Percentiles rank a stretch among this genome's conserved stretches.
Conservation (phyloP, 441 rosid genomes). For the Rhodomyrtus psidioides region DNA sequence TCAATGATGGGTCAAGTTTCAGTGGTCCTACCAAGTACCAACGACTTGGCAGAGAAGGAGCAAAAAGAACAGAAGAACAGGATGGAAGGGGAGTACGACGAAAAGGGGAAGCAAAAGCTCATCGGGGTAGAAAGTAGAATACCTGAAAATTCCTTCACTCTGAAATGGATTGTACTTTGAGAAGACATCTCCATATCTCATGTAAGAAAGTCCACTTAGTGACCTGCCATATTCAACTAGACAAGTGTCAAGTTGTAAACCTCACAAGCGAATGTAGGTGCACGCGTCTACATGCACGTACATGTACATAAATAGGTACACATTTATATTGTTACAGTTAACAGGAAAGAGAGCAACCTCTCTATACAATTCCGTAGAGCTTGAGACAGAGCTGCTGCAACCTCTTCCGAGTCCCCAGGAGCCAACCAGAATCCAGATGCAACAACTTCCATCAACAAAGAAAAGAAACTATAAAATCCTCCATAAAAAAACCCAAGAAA, state of each 20-base stretch:
- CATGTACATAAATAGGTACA: background rate
- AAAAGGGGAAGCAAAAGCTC: background rate
- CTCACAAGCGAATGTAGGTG: background rate
- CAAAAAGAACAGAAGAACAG: background rate
- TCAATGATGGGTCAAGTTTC: background rate
- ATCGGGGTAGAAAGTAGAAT: background rate
- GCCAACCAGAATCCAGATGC: slow-evolving; percentile 97
- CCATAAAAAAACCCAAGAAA: background rate
- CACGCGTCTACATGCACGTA: background rate
- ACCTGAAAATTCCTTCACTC: slow-evolving; percentile 82
- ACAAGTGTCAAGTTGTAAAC: slow-evolving; percentile 3
- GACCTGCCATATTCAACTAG: slow-evolving; percentile 46
- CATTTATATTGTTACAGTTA: background rate
- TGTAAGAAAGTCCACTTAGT: slow-evolving; percentile 62
- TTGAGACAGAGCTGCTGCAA: slow-evolving; percentile 92
- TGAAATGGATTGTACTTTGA: slow-evolving; percentile 74
- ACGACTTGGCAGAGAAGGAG: background rate
- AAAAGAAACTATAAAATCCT: background rate
- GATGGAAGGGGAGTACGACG: background rate
- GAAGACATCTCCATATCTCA: slow-evolving; percentile 98
- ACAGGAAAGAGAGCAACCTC: slow-evolving; percentile 46
- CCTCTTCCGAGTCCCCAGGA: slow-evolving; percentile 99
- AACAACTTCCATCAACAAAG: slow-evolving; percentile 49
- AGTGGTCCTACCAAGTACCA: background rate
- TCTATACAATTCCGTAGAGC: slow-evolving; percentile 87